Percentiles rank a stretch among this genome's conserved stretches.
Conservation (phyloP, 805 yeast species). For the Candida maesae region DNA sequence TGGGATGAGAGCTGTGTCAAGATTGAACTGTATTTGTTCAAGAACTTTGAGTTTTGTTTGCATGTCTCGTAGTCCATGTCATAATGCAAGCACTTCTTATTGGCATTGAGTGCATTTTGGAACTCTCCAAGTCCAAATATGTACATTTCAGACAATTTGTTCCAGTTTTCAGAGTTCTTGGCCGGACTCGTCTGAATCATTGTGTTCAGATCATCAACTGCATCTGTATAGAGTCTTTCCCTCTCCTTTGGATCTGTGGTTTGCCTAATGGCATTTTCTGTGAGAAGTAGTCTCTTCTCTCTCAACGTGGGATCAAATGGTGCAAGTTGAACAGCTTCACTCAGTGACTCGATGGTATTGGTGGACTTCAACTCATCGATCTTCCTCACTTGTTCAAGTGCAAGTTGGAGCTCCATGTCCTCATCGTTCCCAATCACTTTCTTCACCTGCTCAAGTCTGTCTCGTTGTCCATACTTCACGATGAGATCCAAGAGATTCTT, state of each 20-base stretch:
- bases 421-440: constrained; percentile 4
- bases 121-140: constrained; percentile 50
- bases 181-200: constrained; percentile 26
- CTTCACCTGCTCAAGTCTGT: constrained; percentile 25
- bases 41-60: constrained; percentile 50
- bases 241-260: constrained; percentile 19
- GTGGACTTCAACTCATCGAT: constrained; percentile 21
- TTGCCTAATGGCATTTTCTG: constrained; percentile 22
- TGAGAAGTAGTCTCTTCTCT: constrained; percentile 28
- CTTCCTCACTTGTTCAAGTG: constrained; percentile 18
- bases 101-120: constrained; percentile 45
- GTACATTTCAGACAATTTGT: constrained; percentile 35
- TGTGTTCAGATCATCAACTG: constrained; percentile 28
- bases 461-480: constrained; percentile 49
- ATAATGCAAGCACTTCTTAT: constrained; percentile 67
- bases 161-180: constrained; percentile 27
- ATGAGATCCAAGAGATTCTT: constrained; percentile 45
- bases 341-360: constrained; percentile 31
- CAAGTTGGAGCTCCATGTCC: constrained; percentile 15
- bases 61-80: constrained; percentile 72
- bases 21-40: constrained; percentile 37
- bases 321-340: constrained; percentile 35
- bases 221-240: constrained; percentile 15
- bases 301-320: constrained; percentile 41
- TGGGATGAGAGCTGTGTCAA: constrained; percentile 35